Evolutionary conservation across 208 protist genomes (phyloP).

Genomic region (Leishmania major): DNA sequence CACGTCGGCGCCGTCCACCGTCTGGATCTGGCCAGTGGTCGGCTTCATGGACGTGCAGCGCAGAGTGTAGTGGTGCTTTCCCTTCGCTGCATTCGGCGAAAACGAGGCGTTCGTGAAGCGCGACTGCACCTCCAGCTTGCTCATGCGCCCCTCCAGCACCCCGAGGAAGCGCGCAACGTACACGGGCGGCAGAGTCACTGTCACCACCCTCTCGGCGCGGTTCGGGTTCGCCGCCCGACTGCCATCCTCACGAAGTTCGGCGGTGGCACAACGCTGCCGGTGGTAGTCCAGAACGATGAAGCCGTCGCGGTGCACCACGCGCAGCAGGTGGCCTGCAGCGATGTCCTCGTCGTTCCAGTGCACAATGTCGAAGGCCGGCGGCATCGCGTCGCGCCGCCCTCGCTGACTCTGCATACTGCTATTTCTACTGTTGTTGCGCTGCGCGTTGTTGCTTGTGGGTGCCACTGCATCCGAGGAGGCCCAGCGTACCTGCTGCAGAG

Average conservation of each 20-base stretch:
- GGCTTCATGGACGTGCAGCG: slow-evolving; percentile 62
- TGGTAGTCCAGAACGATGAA: slow-evolving; percentile 86
- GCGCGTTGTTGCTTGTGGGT: slow-evolving; percentile 1
- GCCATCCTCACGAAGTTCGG: slow-evolving; percentile 14
- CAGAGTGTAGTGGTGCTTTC: slow-evolving; percentile 59
- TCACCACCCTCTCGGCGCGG: slow-evolving; percentile 71
- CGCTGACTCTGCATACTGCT: slow-evolving; percentile 29
- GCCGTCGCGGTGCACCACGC: slow-evolving; percentile 76
- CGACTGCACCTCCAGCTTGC: slow-evolving; percentile 74
- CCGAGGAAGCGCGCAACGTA: slow-evolving; percentile 86
- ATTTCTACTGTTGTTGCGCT: slow-evolving; percentile 12
- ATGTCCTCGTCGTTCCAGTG: slow-evolving; percentile 86
- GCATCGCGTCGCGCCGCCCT: slow-evolving; percentile 36
- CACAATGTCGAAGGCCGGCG: slow-evolving; percentile 85
- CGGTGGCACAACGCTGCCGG: slow-evolving; percentile 37
- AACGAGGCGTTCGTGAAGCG: slow-evolving; percentile 85
- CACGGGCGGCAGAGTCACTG: slow-evolving; percentile 75
- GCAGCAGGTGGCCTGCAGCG: slow-evolving; percentile 65
- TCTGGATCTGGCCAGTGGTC: slow-evolving; percentile 53
- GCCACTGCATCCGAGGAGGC: slow-evolving; percentile 10
- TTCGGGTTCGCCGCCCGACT: slow-evolving; percentile 4
- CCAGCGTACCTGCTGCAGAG: slow-evolving; percentile 11
- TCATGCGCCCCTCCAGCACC: slow-evolving; percentile 80
- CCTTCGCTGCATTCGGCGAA: slow-evolving; percentile 40
- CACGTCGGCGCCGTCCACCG: slow-evolving; percentile 40